Evolutionary conservation across 2,329 filamentous ascomycete species (phyloP).

Genomic region (Drechslerella coelobrocha): DNA sequence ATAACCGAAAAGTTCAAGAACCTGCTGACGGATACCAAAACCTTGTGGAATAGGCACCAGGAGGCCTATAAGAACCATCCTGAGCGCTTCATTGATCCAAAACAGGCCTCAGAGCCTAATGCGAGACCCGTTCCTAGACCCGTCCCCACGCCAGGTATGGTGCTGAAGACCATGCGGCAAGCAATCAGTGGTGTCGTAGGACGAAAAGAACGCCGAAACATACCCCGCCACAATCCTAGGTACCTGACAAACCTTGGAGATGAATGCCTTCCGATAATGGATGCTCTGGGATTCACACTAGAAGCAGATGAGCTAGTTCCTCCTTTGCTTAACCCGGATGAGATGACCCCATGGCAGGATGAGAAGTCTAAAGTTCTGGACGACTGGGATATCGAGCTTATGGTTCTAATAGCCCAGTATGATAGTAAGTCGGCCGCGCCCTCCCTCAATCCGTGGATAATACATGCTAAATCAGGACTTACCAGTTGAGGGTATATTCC

Average conservation of each 20-base stretch:
- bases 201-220: constrained; percentile 23
- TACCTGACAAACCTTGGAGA: constrained; percentile 40
- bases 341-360: constrained; percentile 12
- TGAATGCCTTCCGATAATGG: constrained; percentile 40
- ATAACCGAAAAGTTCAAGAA: constrained; percentile 62
- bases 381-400: constrained; percentile 32
- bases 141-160: constrained; percentile 37
- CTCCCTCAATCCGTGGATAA: neutral
- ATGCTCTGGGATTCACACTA: constrained; percentile 19
- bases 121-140: constrained; percentile 17
- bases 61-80: constrained; percentile 20
- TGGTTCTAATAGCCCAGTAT: constrained; percentile 16
- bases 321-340: constrained; percentile 20
- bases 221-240: constrained; percentile 27
- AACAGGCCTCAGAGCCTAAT: constrained; percentile 7
- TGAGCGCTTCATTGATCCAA: constrained; percentile 27
- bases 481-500: constrained; percentile 19
- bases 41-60: constrained; percentile 63
- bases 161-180: constrained; percentile 33
- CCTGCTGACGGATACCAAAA: constrained; percentile 64
- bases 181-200: constrained; percentile 30
- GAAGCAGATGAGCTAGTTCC: constrained; percentile 33
- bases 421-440: constrained; percentile 19
- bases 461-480: constrained; percentile 24
- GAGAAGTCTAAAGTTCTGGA: constrained; percentile 23